Evolutionary conservation across 805 yeast genomes (phyloP).

Genomic region (Kazachstania taianensis): DNA sequence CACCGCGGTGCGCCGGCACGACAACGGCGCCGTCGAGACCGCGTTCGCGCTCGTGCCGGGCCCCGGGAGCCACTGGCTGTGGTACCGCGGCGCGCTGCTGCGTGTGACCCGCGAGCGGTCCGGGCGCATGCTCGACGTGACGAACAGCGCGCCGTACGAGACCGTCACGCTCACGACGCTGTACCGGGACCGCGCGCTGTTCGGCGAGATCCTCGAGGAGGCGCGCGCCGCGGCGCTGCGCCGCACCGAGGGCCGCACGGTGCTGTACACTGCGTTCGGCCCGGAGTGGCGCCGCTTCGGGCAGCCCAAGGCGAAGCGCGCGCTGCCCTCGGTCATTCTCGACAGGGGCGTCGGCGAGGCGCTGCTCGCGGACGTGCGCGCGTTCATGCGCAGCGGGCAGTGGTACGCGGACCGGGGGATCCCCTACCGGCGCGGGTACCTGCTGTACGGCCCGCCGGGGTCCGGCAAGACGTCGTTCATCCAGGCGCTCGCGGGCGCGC

Average conservation of each 20-base stretch:
- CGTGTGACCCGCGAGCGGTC: conserved; percentile 84
- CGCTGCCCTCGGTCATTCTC: conserved; percentile 74
- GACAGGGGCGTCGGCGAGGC: conserved; percentile 63
- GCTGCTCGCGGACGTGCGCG: conserved; percentile 63
- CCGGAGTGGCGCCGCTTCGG: conserved; percentile 99
- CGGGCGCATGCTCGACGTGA: conserved; percentile 77
- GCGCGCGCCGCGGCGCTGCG: conserved; percentile 77
- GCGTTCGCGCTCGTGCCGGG: conserved; percentile 91
- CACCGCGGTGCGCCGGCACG: conserved; percentile 78
- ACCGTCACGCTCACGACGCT: conserved; percentile 90
- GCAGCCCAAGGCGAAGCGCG: conserved; percentile 79
- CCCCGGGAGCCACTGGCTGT: conserved; percentile 85
- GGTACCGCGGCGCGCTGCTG: conserved; percentile 81
- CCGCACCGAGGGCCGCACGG: conserved; percentile 87
- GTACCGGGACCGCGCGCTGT: conserved; percentile 65
- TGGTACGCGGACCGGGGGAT: conserved; percentile 98
- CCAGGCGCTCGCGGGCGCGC: conserved; percentile 92
- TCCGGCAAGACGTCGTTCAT: conserved; percentile 93
- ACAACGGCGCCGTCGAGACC: conserved; percentile 83
- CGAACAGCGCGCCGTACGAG: conserved; percentile 89
- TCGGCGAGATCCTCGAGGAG: conserved; percentile 63
- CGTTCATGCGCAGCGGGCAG: conserved; percentile 65
- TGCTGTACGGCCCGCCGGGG: conserved; percentile 95
- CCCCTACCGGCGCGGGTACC: conserved; percentile 90
- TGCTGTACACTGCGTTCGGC: conserved; percentile 88